Conservation (phyloP, 129 eudicot genomes). For the Glebionis coronaria region DNA sequence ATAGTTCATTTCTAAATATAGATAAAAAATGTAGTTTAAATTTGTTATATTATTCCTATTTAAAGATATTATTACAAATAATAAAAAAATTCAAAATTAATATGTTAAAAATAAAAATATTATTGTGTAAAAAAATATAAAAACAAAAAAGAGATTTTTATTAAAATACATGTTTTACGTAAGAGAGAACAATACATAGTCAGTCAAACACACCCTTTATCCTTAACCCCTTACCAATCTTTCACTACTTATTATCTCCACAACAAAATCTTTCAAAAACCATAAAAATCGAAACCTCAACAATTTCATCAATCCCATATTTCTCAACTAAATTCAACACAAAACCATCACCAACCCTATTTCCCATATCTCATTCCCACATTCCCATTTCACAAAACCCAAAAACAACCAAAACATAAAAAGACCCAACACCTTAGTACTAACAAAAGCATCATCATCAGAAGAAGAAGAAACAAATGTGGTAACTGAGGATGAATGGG, state of each 20-base stretch:
- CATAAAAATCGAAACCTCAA: conserved; percentile 14
- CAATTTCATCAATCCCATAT: conserved; percentile 38
- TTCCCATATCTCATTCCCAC: conserved; percentile 27
- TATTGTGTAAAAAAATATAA: too few relatives aligned
- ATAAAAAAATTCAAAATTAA: too few relatives aligned
- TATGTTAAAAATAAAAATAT: too few relatives aligned
- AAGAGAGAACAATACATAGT: neutral
- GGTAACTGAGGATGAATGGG: conserved; percentile 63
- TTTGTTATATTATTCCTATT: too few relatives aligned
- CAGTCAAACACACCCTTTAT: conserved; percentile 18
- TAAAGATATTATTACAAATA: too few relatives aligned
- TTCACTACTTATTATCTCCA: conserved; percentile 22
- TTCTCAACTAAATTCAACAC: conserved; percentile 13
- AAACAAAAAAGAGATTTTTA: too few relatives aligned
- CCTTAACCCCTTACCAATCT: conserved; percentile 20
- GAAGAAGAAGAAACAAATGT: conserved; percentile 40
- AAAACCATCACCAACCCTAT: conserved; percentile 4
- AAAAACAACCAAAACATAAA: conserved; percentile 9
- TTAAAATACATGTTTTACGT: too few relatives aligned
- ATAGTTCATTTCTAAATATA: too few relatives aligned
- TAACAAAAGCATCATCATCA: conserved; percentile 45
- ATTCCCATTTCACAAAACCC: conserved; percentile 24
- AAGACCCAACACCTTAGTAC: conserved; percentile 24
- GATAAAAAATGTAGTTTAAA: too few relatives aligned
- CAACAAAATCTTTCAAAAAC: neutral